Conservation (phyloP, 2,329 filamentous ascomycete species). For the Fusarium euwallaceae region DNA sequence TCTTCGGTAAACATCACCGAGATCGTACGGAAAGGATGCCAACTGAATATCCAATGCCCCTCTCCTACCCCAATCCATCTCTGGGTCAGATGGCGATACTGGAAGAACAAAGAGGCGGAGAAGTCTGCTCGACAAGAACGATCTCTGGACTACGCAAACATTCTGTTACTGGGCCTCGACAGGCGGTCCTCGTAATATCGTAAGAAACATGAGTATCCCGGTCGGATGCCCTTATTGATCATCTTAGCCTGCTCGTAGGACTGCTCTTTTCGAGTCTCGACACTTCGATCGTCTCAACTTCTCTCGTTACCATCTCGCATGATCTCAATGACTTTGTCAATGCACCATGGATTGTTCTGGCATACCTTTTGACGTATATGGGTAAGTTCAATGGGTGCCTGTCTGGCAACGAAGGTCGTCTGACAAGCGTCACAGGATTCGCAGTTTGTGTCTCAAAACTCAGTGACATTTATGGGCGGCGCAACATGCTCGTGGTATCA, state of each 20-base stretch:
- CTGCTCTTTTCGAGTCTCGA: conserved; percentile 70
- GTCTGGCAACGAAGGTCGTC: conserved; percentile 2
- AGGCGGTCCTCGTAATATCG: conserved; percentile 54
- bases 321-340: conserved; percentile 65
- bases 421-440: conserved; percentile 58
- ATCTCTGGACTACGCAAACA: conserved; percentile 41
- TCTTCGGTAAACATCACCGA: neutral
- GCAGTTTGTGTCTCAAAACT: conserved; percentile 70
- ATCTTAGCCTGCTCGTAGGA: conserved; percentile 62
- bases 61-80: conserved; percentile 52
- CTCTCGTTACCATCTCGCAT: conserved; percentile 67
- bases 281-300: conserved; percentile 70
- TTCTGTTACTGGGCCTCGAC: conserved; percentile 44
- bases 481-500: conserved; percentile 62
- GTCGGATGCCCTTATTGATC: conserved; percentile 30
- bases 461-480: conserved; percentile 71
- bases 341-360: conserved; percentile 67
- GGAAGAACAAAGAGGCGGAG: conserved; percentile 19
- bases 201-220: conserved; percentile 32
- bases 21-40: conserved; percentile 38
- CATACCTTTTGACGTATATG: conserved; percentile 70
- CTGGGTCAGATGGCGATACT: conserved; percentile 48
- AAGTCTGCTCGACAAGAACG: conserved; percentile 2
- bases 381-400: conserved; percentile 51
- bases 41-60: conserved; percentile 47